phyloP scores from a whole-genome alignment of 192 early-diverging fungal species.

The Pilobolus umbonatus region DNA sequence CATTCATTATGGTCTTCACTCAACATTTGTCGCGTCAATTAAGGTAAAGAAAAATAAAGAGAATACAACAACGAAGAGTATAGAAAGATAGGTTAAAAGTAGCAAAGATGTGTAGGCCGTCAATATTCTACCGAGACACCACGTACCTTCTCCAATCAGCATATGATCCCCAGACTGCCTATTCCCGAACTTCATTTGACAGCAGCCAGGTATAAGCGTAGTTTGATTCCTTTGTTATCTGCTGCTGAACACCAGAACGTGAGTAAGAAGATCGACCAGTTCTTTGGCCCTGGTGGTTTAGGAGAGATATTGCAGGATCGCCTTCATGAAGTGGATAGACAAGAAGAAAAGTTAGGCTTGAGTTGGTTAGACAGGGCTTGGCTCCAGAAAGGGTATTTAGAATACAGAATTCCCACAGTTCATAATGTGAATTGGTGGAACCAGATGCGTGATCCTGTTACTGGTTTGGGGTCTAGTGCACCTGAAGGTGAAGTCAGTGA shows the following conservation, averaged over 20 bases:
- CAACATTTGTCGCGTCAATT: background rate
- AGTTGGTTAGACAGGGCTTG: slow-evolving; percentile 90
- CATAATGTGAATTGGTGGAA: slow-evolving; percentile 93
- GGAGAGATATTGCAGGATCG: slow-evolving; percentile 74
- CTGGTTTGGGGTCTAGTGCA: slow-evolving; percentile 34
- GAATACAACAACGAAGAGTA: background rate
- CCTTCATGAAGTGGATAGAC: slow-evolving; percentile 61
- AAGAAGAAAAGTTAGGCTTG: slow-evolving; percentile 43
- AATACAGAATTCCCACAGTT: slow-evolving; percentile 78
- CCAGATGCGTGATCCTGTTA: slow-evolving; percentile 55
- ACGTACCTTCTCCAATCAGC: slow-evolving; percentile 65
- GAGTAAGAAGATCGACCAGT: slow-evolving; percentile 63
- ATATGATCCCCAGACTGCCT: slow-evolving; percentile 72
- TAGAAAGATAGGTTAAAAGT: background rate
- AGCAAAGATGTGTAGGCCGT: background rate
- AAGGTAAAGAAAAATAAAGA: background rate
- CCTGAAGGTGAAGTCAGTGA: slow-evolving; percentile 54
- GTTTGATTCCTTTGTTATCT: slow-evolving; percentile 61
- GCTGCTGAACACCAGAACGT: slow-evolving; percentile 54
- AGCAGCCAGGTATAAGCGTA: slow-evolving; percentile 70
- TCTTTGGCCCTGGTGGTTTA: slow-evolving; percentile 60
- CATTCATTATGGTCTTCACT: background rate
- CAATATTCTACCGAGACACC: slow-evolving; percentile 29
- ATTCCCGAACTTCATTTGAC: slow-evolving; percentile 80
- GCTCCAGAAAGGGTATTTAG: slow-evolving; percentile 78